Conservation (phyloP, 192 early-diverging fungal genomes). For the Gryganskiella cystojenkinii region DNA sequence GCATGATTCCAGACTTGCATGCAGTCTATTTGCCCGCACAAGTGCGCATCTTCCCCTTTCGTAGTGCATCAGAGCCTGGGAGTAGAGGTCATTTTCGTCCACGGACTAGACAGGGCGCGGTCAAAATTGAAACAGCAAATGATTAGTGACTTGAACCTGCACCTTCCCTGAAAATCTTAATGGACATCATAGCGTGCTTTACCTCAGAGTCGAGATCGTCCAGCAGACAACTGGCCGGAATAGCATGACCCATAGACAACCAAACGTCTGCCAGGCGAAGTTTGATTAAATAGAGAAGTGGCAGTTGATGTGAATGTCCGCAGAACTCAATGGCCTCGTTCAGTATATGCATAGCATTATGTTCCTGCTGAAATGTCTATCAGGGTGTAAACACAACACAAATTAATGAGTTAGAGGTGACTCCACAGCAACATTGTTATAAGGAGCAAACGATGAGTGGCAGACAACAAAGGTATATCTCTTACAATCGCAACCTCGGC, state of each 20-base stretch:
- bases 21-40: neutral
- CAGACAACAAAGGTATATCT: neutral
- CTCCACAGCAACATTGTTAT: neutral
- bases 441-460: neutral
- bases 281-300: slow-evolving; percentile 25
- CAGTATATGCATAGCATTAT: slow-evolving; percentile 26
- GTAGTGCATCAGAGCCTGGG: slow-evolving; percentile 32
- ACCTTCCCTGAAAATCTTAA: no score
- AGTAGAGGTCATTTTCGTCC: slow-evolving; percentile 32
- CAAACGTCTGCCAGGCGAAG: slow-evolving; percentile 25
- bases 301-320: slow-evolving; percentile 22
- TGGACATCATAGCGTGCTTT: neutral
- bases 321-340: slow-evolving; percentile 26
- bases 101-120: slow-evolving; percentile 3
- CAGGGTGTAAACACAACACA: no score
- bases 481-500: slow-evolving; percentile 41
- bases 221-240: slow-evolving; percentile 21
- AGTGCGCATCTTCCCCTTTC: slow-evolving; percentile 33
- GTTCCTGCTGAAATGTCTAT: slow-evolving; percentile 24
- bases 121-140: neutral
- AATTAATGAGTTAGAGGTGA: neutral
- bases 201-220: slow-evolving; percentile 28
- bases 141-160: no score
- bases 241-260: slow-evolving; percentile 16
- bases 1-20: no score